Percentiles rank a stretch among this genome's conserved stretches.
Conservation (phyloP, 2,329 filamentous ascomycete genomes). For the Macroventuria anomochaeta region DNA sequence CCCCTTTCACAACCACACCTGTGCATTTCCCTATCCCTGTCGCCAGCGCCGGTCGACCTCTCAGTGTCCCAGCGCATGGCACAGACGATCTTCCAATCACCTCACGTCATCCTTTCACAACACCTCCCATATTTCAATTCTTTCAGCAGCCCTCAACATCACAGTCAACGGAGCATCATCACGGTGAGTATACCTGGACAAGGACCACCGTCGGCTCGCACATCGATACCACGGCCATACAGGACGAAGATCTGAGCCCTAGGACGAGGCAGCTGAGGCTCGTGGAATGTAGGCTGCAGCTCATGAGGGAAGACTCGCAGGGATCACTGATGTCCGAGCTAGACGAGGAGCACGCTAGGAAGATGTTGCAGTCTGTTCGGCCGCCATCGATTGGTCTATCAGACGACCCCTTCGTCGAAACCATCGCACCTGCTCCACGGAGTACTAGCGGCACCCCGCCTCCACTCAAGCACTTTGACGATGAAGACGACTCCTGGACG, state of each 20-base stretch:
- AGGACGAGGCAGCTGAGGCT: constrained; percentile 21
- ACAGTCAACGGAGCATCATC: constrained; percentile 56
- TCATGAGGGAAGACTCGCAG: constrained; percentile 39
- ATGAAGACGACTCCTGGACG: constrained; percentile 41
- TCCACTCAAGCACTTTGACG: constrained; percentile 9
- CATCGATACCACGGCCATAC: constrained; percentile 1
- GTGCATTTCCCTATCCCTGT: constrained; percentile 51
- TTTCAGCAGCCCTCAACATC: constrained; percentile 29
- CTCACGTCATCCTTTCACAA: constrained; percentile 45
- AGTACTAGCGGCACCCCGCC: constrained; percentile 21
- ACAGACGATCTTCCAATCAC: constrained; percentile 27
- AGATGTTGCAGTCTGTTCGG: constrained; percentile 51
- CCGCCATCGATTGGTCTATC: constrained; percentile 43
- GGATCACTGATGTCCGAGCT: constrained; percentile 40
- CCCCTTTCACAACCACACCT: constrained; percentile 53
- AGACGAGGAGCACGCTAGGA: constrained; percentile 46
- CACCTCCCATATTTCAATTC: constrained; percentile 42
- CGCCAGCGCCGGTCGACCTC: constrained; percentile 30
- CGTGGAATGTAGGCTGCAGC: constrained; percentile 20
- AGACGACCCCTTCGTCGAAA: constrained; percentile 26
- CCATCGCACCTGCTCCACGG: not conserved
- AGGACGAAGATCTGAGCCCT: constrained; percentile 27
- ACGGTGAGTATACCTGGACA: constrained; percentile 56
- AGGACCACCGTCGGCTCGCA: constrained; percentile 23
- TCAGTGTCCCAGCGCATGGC: constrained; percentile 40